Evolutionary conservation across 2,329 filamentous ascomycete genomes (phyloP), one percentile per base, ranked within the genome.

Genomic region (Arthroderma sp.): DNA sequence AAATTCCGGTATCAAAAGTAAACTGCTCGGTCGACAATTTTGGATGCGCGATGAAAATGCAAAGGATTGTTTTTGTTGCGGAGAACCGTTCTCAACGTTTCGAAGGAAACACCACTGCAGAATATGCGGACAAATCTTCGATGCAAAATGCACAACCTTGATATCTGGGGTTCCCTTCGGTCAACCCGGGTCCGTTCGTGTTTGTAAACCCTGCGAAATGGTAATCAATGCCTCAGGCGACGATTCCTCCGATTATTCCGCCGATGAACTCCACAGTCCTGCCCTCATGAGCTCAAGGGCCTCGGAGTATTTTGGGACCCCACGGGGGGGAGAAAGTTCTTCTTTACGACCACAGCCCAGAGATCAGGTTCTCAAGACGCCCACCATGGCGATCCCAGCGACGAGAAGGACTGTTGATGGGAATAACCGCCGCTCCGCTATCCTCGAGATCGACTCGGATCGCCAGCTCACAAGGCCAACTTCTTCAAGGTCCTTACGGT

Each of bases 21-120:
- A 89, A 57, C 81, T 98, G 5, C 68, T 96, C 38, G 94, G 85
- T 60, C 91, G 88, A 57, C 88, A 96, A 54, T 96, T 94, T 55
- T 96, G 89, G 91, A 98, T 98, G 91, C 85, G 87, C 48, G 91
- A 98, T 59, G 91, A 96, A 58, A 95, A 93, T 50, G 93, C 89
- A 48, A 96, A 94, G 60, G 89, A 95, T 55, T 98, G 91, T 58
- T 98, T 95, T 60, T 77, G 85, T 38, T 98, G 91, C 56, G 85
- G 85, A 38, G 83, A 85, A 47, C 76, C 84, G 1, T 98, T 98
- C 58, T 87, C 86, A 0, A 91, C 89, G 1, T 96, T 96, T 59
- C 78, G 91, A 47, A 79, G 91, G 52, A 98, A 98, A 59, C 91
- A 98, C 61, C 91, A 98, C 63, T 98, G 91, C 61, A 80, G 93